Conservation (phyloP, 2,329 filamentous ascomycete species). For the Fusarium torulosum region DNA sequence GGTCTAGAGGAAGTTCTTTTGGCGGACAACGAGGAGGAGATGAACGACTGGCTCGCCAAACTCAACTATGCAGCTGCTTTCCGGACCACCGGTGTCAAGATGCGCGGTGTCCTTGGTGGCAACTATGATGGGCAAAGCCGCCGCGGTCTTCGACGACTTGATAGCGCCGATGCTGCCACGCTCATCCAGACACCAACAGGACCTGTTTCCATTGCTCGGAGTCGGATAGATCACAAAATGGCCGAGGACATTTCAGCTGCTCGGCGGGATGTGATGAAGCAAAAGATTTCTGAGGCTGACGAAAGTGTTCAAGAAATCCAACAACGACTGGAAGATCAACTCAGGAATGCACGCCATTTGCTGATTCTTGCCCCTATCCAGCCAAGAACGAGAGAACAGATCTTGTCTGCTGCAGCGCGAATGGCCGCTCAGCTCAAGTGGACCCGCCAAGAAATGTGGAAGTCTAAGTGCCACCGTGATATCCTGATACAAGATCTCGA, state of each 20-base stretch:
- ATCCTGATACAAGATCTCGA: constrained; percentile 88
- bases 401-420: constrained; percentile 85
- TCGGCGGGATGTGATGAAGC: constrained; percentile 82
- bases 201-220: constrained; percentile 78
- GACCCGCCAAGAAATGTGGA: constrained; percentile 95
- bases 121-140: constrained; percentile 86
- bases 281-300: constrained; percentile 86
- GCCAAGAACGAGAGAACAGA: constrained; percentile 86
- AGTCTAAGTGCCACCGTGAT: constrained; percentile 88
- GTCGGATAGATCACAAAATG: constrained; percentile 83
- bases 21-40: constrained; percentile 88
- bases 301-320: constrained; percentile 79
- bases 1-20: constrained; percentile 91
- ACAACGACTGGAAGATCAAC: constrained; percentile 82
- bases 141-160: constrained; percentile 77
- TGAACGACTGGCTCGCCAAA: constrained; percentile 97
- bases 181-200: constrained; percentile 78
- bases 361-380: constrained; percentile 91
- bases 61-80: constrained; percentile 97
- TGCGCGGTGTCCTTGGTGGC: constrained; percentile 86
- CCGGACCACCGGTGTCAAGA: constrained; percentile 88
- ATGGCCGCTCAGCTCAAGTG: constrained; percentile 92
- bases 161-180: constrained; percentile 70
- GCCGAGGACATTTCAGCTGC: constrained; percentile 88
- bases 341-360: constrained; percentile 91